A percentile compares a stretch with the other conserved stretches of the same genome.
These are phyloP conservation scores for Phanerochaete carnosa DNA, from an alignment of 768 basidiomycete genomes.

Conservation along the genomic window DNA sequence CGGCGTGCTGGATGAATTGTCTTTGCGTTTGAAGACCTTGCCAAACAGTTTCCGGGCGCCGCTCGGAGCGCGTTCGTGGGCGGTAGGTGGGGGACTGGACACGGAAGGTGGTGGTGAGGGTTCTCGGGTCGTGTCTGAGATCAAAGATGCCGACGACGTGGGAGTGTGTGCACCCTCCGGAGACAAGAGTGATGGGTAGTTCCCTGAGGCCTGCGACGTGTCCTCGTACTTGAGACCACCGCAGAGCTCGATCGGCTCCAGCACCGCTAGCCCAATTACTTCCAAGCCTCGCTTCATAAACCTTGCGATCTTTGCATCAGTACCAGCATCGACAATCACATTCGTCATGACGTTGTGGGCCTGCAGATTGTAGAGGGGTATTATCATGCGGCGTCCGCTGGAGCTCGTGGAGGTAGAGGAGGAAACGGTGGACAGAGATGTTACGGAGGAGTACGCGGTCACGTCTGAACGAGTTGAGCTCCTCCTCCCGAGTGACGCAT, in stretches of 20 bases:
- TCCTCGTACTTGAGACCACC: conserved; percentile 25
- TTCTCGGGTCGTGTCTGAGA: conserved; percentile 10
- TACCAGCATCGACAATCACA: conserved; percentile 83
- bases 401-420: conserved; percentile 38
- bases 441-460: conserved; percentile 40
- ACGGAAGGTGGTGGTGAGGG: conserved; percentile 12
- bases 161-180: conserved; percentile 9
- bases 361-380: conserved; percentile 83
- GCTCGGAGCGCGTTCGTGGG: conserved; percentile 27
- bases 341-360: conserved; percentile 89
- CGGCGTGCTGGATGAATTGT: conserved; percentile 29
- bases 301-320: conserved; percentile 80
- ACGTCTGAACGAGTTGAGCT: conserved; percentile 52
- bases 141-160: conserved; percentile 10
- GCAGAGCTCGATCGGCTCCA: conserved; percentile 80
- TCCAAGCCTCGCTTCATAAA: conserved; percentile 53
- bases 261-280: conserved; percentile 69
- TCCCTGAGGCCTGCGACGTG: not conserved
- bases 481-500: conserved; percentile 36
- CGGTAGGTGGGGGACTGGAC: conserved; percentile 16
- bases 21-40: conserved; percentile 67
- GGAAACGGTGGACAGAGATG: conserved; percentile 42
- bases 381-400: conserved; percentile 65
- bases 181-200: not conserved
- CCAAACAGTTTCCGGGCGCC: conserved; percentile 63